A percentile compares a stretch with the other conserved stretches of the same genome.
phyloP scores from a whole-genome alignment of 2,329 filamentous ascomycete genomes.

The Ceratocystis cacaofunesta region DNA sequence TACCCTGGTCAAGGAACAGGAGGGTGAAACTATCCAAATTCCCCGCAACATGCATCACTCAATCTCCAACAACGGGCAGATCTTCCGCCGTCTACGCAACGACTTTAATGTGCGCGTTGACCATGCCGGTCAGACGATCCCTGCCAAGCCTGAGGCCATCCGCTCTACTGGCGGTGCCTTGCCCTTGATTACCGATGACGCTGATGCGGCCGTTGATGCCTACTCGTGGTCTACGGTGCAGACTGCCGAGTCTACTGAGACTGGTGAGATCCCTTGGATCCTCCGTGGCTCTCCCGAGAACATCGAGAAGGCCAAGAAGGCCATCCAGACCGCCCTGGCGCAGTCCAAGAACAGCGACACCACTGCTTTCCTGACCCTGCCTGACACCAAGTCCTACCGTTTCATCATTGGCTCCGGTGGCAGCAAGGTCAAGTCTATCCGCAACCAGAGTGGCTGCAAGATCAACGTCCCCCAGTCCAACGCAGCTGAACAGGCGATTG shows the following conservation, averaged over 20 bases:
- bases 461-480: conserved; percentile 86
- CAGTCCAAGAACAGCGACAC: conserved; percentile 54
- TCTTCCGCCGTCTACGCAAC: conserved; percentile 81
- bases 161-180: conserved; percentile 48
- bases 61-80: conserved; percentile 75
- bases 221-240: conserved; percentile 79
- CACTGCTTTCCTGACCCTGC: conserved; percentile 76
- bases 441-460: conserved; percentile 81
- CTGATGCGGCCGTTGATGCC: conserved; percentile 44
- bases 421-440: conserved; percentile 81
- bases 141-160: conserved; percentile 47
- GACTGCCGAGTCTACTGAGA: conserved; percentile 36
- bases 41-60: conserved; percentile 71
- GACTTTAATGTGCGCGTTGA: conserved; percentile 83
- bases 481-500: conserved; percentile 63
- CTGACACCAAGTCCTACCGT: conserved; percentile 78
- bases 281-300: conserved; percentile 65
- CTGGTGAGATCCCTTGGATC: conserved; percentile 76
- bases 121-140: conserved; percentile 66
- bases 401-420: conserved; percentile 81
- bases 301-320: conserved; percentile 64
- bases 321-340: conserved; percentile 57
- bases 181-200: conserved; percentile 87
- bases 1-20: conserved; percentile 65
- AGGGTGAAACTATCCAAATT: conserved; percentile 75